Base-by-base conservation (phyloP, 2,329 filamentous ascomycete genomes). In the Colletotrichum tamarilloi region DNA sequence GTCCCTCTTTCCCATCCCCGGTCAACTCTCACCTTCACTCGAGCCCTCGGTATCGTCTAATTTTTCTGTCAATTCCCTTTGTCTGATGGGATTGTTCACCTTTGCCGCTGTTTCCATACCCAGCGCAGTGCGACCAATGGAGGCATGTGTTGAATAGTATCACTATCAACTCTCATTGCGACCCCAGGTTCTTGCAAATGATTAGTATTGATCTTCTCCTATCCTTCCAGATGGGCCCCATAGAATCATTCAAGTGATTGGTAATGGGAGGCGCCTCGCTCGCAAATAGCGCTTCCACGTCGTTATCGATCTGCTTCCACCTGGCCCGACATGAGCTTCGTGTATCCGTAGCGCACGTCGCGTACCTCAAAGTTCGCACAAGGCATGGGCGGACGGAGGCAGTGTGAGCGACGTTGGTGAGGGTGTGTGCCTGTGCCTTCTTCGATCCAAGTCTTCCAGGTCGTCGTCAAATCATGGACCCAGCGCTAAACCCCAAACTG, bases 401-500 rank as follows among this genome's bases (percentile, higher is more conserved):
- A 49, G 62, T 24, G 66, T 56, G 35, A 46, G 57, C 32, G 42
- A 49, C 42, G 6, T 53, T 28, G 22, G 62, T 59, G 32, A 14
- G 62, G n/a, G 46, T 38, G 28, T 19, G 64, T 68, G 67, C 67
- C 60, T 73, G 46, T 49, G 35, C 60, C 56, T 58, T n/a, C 67
- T 65, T 67, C 53, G 16, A 42, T 42, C 16, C 16, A 42, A 65
- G 26, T 46, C 32, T 60, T 6, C 38, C 38, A 42, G 14, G 38
- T 16, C 26, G 56, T 42, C 46, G 35, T 70, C 67, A 52, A 73
- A 70, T 73, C 71, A 56, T 56, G 49, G 12, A 19, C 22, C 26
- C 67, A 38, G 71, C 71, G 67, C 71, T 73, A 73, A 65, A 71
- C 55, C 28, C 53, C 66, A 46, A 65, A 55, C 22, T 24, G 30